phyloP scores from a whole-genome alignment of 768 basidiomycete species.

The Chiua virens region DNA sequence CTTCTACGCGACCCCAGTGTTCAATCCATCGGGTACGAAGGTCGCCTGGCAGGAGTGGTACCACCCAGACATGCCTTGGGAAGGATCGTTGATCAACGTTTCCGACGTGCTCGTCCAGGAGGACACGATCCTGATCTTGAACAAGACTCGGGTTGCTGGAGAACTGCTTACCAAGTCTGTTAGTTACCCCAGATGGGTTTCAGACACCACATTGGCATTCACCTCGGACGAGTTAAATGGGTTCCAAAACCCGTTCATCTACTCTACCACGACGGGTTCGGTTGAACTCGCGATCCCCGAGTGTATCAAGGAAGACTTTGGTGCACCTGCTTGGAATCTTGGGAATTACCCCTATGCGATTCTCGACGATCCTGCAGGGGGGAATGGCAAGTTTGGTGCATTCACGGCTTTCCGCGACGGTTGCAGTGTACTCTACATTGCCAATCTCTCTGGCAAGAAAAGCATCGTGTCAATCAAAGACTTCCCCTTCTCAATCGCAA shows the following conservation, averaged over 20 bases:
- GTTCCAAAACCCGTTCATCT: constrained; percentile 67
- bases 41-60: constrained; percentile 68
- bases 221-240: constrained; percentile 60
- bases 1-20: constrained; percentile 65
- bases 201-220: constrained; percentile 57
- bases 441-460: constrained; percentile 27
- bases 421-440: constrained; percentile 34
- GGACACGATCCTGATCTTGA: constrained; percentile 35
- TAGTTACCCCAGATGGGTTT: constrained; percentile 60
- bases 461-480: constrained; percentile 23
- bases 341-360: constrained; percentile 48
- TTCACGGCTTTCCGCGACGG: constrained; percentile 36
- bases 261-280: constrained; percentile 36
- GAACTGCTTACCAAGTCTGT: constrained; percentile 50
- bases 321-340: constrained; percentile 54
- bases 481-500: constrained; percentile 35
- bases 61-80: constrained; percentile 75
- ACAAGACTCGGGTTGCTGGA: constrained; percentile 50
- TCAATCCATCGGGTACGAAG: constrained; percentile 58
- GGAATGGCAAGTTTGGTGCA: constrained; percentile 21
- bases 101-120: constrained; percentile 41
- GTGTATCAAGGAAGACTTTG: constrained; percentile 56
- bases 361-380: constrained; percentile 33
- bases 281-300: constrained; percentile 32
- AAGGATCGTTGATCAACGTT: constrained; percentile 55